phyloP scores from a whole-genome alignment of 2,329 filamentous ascomycete genomes.

The Colletotrichum sp. region DNA sequence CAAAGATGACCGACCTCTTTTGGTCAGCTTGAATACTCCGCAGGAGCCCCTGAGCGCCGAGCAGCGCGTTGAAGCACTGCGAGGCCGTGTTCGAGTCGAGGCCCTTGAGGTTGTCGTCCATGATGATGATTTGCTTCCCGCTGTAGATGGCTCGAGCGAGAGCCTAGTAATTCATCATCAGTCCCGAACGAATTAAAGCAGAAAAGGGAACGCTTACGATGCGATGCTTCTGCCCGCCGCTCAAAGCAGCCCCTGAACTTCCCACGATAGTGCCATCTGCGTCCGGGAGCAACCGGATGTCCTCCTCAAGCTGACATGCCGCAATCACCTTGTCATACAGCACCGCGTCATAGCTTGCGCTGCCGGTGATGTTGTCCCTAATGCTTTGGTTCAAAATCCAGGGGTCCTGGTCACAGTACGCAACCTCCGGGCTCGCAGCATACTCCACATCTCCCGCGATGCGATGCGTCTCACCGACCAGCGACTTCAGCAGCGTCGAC shows the following conservation, averaged over 20 bases:
- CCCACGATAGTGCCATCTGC: not conserved
- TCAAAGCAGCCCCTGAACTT: not conserved
- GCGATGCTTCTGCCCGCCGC: constrained; percentile 9
- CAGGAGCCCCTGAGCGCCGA: constrained; percentile 23
- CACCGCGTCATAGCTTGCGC: constrained; percentile 18
- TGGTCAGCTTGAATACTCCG: constrained; percentile 23
- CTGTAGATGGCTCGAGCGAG: constrained; percentile 9
- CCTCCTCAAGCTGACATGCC: constrained; percentile 5
- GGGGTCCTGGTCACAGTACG: constrained; percentile 30
- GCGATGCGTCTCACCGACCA: constrained; percentile 31
- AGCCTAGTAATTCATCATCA: not conserved
- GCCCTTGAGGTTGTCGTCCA: constrained; percentile 12
- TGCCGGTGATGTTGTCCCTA: not conserved
- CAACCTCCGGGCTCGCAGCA: constrained; percentile 20
- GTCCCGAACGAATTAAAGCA: too few relatives aligned
- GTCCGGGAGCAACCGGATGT: not conserved
- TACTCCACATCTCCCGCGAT: constrained; percentile 9
- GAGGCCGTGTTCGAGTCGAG: constrained; percentile 6
- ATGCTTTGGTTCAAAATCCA: constrained; percentile 34
- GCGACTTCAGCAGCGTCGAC: constrained; percentile 33
- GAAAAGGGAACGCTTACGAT: not conserved
- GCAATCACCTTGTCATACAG: constrained; percentile 33
- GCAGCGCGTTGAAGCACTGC: not conserved
- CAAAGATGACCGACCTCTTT: constrained; percentile 44
- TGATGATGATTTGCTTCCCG: not conserved